phyloP scores from a whole-genome alignment of 192 early-diverging fungal species.

The Coemansia sp. region DNA sequence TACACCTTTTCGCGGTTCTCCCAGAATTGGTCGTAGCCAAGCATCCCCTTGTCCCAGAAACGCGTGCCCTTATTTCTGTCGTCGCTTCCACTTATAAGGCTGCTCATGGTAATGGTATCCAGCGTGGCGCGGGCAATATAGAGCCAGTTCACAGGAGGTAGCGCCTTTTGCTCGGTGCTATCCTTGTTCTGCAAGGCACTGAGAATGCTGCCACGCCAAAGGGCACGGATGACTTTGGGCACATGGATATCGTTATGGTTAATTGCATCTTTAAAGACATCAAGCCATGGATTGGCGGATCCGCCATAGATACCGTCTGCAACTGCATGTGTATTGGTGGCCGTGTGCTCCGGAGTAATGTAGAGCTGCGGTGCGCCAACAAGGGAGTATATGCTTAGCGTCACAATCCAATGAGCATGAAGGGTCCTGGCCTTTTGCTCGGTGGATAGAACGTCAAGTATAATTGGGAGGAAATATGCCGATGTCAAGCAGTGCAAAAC shows the following conservation, averaged over 20 bases:
- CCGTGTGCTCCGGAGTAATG: conserved; percentile 24
- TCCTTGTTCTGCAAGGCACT: neutral
- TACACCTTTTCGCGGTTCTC: neutral
- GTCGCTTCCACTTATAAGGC: neutral
- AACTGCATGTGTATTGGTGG: conserved; percentile 13
- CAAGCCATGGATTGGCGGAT: conserved; percentile 49
- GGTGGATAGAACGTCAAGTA: conserved; percentile 34
- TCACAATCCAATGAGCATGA: conserved; percentile 33
- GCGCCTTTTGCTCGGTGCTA: conserved; percentile 20
- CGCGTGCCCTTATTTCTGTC: neutral
- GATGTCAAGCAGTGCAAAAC: conserved; percentile 60
- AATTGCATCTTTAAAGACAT: conserved; percentile 49
- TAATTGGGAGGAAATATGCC: conserved; percentile 54
- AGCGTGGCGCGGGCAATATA: conserved; percentile 28
- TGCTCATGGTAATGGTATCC: conserved; percentile 5
- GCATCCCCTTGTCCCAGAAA: neutral
- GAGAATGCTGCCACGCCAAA: conserved; percentile 56
- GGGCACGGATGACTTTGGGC: conserved; percentile 55
- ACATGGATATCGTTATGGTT: conserved; percentile 57
- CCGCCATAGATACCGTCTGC: neutral
- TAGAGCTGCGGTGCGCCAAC: conserved; percentile 48
- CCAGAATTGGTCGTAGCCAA: conserved; percentile 10
- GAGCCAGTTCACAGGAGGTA: conserved; percentile 31
- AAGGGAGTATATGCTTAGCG: conserved; percentile 41
- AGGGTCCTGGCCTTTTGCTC: conserved; percentile 47